Evolutionary conservation across 1,284 basidiomycete species (phyloP).

Genomic region (Naganishia sp.): DNA sequence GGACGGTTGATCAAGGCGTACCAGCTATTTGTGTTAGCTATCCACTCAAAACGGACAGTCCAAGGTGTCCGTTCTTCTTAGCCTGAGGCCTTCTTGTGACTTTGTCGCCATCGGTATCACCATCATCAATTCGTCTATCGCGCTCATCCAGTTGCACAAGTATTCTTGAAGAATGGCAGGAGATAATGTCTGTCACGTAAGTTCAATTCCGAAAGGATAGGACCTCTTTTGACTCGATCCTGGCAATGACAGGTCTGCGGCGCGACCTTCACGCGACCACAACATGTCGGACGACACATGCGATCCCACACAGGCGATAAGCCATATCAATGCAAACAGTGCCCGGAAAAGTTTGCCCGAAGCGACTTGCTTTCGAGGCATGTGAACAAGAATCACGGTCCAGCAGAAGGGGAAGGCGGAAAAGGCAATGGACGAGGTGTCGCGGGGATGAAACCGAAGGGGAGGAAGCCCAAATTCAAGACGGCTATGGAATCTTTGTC

Average conservation of each 20-base stretch:
- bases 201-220: conserved; percentile 20
- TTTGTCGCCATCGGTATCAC: no score
- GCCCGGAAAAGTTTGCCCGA: conserved; percentile 83
- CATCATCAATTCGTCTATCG: no score
- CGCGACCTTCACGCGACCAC: conserved; percentile 82
- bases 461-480: conserved; percentile 12
- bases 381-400: conserved; percentile 82
- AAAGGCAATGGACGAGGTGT: conserved; percentile 41
- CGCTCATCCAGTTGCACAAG: no score
- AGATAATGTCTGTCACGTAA: conserved; percentile 48
- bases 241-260: conserved; percentile 62
- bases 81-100: no score
- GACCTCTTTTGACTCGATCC: conserved; percentile 21
- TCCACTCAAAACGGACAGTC: no score
- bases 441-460: not conserved
- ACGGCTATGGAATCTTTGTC: not conserved
- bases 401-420: conserved; percentile 49
- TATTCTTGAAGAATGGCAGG: conserved; percentile 13
- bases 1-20: no score
- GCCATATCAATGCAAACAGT: conserved; percentile 84
- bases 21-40: no score
- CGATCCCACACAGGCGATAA: conserved; percentile 89
- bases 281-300: conserved; percentile 87
- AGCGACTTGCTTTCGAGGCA: conserved; percentile 84
- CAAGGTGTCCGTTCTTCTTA: no score